Conservation (phyloP, 805 yeast genomes). For the Zygoascus tannicola region DNA sequence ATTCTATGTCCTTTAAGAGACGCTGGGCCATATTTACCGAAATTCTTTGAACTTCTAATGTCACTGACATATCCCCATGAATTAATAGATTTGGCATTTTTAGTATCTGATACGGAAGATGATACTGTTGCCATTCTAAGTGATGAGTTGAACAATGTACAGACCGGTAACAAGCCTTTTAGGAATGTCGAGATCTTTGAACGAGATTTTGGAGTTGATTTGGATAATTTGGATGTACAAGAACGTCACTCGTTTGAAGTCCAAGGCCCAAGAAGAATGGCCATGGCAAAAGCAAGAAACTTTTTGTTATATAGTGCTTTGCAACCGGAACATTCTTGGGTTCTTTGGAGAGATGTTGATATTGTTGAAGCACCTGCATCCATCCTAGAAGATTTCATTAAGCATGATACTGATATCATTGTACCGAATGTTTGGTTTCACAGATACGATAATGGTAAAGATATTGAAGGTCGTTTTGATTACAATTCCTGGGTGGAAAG, state of each 20-base stretch:
- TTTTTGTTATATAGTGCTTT: slow-evolving; percentile 74
- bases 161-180: slow-evolving; percentile 53
- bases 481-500: slow-evolving; percentile 40
- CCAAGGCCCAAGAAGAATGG: slow-evolving; percentile 79
- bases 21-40: slow-evolving; percentile 68
- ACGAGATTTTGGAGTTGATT: slow-evolving; percentile 82
- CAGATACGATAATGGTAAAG: slow-evolving; percentile 18
- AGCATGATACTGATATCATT: slow-evolving; percentile 72
- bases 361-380: slow-evolving; percentile 74
- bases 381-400: slow-evolving; percentile 76
- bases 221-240: slow-evolving; percentile 66
- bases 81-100: slow-evolving; percentile 60
- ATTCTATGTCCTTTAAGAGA: slow-evolving; percentile 70
- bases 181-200: slow-evolving; percentile 75
- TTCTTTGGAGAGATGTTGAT: slow-evolving; percentile 87
- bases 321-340: slow-evolving; percentile 81
- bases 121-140: slow-evolving; percentile 61
- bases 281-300: slow-evolving; percentile 83
- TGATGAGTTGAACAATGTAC: slow-evolving; percentile 59
- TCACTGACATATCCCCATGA: slow-evolving; percentile 77
- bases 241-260: slow-evolving; percentile 85
- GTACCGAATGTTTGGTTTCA: slow-evolving; percentile 78
- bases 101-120: slow-evolving; percentile 77
- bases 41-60: slow-evolving; percentile 80
- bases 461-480: slow-evolving; percentile 21